phyloP scores from a whole-genome alignment of 805 yeast species.

The Saturnispora sekii region DNA sequence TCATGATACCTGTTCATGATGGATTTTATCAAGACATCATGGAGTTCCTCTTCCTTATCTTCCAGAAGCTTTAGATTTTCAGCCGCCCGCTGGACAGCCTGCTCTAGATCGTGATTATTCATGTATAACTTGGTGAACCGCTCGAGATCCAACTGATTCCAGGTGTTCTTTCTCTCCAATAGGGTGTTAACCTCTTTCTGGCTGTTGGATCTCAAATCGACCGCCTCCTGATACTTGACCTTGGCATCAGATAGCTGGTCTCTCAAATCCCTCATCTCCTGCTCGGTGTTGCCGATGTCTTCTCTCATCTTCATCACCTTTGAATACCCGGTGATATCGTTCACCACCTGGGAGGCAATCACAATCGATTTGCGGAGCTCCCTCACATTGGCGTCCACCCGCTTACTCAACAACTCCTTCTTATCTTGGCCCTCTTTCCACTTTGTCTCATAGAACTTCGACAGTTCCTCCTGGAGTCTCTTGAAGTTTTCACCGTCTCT shows the following conservation, averaged over 20 bases:
- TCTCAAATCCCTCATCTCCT: constrained; percentile 38
- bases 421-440: constrained; percentile 21
- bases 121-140: constrained; percentile 73
- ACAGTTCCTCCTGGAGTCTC: constrained; percentile 24
- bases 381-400: constrained; percentile 39
- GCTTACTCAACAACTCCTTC: constrained; percentile 31
- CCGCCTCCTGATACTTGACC: constrained; percentile 45
- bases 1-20: constrained; percentile 88
- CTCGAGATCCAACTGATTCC: constrained; percentile 76
- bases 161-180: constrained; percentile 70
- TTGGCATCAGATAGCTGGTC: constrained; percentile 40
- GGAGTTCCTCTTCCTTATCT: constrained; percentile 53
- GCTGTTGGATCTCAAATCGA: constrained; percentile 52
- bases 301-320: constrained; percentile 63
- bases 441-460: constrained; percentile 20
- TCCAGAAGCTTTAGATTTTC: constrained; percentile 45
- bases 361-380: constrained; percentile 48
- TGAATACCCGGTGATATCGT: constrained; percentile 88
- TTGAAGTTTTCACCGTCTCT: constrained; percentile 27
- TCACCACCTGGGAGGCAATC: constrained; percentile 58
- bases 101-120: constrained; percentile 68
- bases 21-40: constrained; percentile 58
- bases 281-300: constrained; percentile 49
- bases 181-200: constrained; percentile 85
- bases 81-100: constrained; percentile 44